Percentiles rank a stretch among this genome's conserved stretches.
Conservation (phyloP, 1,284 basidiomycete genomes). For the Stygiomarasmius scandens region DNA sequence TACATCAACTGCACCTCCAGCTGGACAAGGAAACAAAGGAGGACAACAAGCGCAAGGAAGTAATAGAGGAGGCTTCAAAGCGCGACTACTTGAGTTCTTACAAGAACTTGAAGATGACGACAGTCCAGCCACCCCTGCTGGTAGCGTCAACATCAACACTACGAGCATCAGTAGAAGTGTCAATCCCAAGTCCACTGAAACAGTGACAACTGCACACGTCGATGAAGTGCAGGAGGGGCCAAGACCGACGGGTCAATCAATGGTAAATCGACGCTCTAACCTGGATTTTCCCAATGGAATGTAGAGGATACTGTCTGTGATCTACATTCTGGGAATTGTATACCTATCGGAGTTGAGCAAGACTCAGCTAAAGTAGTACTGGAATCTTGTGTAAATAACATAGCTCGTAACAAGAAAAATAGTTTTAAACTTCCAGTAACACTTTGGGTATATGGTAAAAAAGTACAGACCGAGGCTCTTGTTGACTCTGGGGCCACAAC, state of each 20-base stretch:
- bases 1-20: not conserved
- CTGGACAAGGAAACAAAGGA: conserved; percentile 2
- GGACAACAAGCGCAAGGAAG: not conserved
- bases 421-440: conserved; percentile 17
- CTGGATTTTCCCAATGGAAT: conserved; percentile 9
- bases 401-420: conserved; percentile 6
- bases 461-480: conserved; percentile 17
- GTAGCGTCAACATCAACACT: not conserved
- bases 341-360: not conserved
- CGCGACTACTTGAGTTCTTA: not conserved
- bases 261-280: not conserved
- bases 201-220: conserved; percentile 3
- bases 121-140: conserved; percentile 5
- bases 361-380: conserved; percentile 4
- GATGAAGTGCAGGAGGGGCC: conserved; percentile 8
- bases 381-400: conserved; percentile 3
- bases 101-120: conserved; percentile 1
- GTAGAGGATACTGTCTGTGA: conserved; percentile 9
- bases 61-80: not conserved
- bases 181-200: not conserved
- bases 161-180: not conserved
- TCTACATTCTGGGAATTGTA: conserved; percentile 8
- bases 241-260: not conserved
- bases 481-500: conserved; percentile 16
- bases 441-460: conserved; percentile 16